Evolutionary conservation across 192 early-diverging fungal species (phyloP).

Genomic region (Mortierella alpina): DNA sequence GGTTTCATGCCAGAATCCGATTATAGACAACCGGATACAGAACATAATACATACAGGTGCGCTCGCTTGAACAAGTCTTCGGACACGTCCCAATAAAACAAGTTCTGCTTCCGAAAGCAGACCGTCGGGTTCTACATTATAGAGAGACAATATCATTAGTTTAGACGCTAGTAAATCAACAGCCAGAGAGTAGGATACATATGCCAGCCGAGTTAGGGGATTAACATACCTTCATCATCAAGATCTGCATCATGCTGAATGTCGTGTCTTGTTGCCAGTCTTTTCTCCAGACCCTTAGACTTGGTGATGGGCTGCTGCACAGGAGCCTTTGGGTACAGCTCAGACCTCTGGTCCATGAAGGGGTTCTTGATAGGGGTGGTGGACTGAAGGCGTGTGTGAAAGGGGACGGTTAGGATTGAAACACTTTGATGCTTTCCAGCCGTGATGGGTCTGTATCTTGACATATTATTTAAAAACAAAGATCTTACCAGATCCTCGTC

Average conservation of each 20-base stretch:
- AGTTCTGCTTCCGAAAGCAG: constrained; percentile 2
- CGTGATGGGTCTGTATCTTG: too few relatives aligned
- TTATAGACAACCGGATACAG: neutral
- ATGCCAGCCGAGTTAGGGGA: neutral
- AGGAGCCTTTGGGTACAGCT: neutral
- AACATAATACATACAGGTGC: neutral
- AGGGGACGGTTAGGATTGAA: too few relatives aligned
- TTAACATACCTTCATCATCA: neutral
- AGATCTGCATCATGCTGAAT: neutral
- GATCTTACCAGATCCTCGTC: too few relatives aligned
- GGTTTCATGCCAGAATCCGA: neutral
- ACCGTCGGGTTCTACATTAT: constrained; percentile 2
- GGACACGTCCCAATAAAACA: neutral
- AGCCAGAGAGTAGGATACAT: neutral
- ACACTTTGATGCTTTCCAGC: too few relatives aligned
- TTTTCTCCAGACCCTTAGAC: neutral
- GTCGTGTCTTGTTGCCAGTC: neutral
- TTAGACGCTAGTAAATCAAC: neutral
- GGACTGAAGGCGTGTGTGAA: too few relatives aligned
- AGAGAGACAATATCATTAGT: neutral
- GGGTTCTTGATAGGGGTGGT: neutral
- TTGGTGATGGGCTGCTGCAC: too few relatives aligned
- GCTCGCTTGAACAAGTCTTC: constrained; percentile 2
- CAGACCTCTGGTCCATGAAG: neutral
- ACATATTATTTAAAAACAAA: too few relatives aligned